A percentile compares a stretch with the other conserved stretches of the same genome.
Conservation (phyloP, 805 yeast species). For the Lachancea meyersii region DNA sequence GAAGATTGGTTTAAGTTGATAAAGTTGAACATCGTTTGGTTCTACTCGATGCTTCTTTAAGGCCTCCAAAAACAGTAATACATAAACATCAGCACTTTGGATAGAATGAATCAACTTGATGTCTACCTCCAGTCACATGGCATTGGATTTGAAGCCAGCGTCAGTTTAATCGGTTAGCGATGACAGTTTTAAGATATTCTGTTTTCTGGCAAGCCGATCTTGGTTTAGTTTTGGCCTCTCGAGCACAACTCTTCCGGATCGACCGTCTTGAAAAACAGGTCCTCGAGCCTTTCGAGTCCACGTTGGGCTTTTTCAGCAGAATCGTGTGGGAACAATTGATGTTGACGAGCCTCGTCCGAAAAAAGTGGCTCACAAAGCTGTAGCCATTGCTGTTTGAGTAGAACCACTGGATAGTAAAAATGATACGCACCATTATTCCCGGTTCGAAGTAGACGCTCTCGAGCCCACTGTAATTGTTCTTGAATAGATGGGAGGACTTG, state of each 20-base stretch:
- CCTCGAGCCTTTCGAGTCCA: slow-evolving; percentile 11
- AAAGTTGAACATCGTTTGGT: neutral
- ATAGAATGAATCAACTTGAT: neutral
- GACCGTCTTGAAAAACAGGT: neutral
- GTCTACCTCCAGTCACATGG: neutral
- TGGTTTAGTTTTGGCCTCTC: neutral
- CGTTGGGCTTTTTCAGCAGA: slow-evolving; percentile 11
- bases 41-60: neutral
- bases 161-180: neutral
- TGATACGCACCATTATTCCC: slow-evolving; percentile 19
- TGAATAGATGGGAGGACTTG: slow-evolving; percentile 17
- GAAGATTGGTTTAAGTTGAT: neutral
- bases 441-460: slow-evolving; percentile 11
- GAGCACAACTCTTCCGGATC: neutral
- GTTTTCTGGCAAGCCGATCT: no score
- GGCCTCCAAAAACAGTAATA: slow-evolving; percentile 5
- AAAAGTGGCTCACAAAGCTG: slow-evolving; percentile 12
- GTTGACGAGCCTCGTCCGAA: slow-evolving; percentile 2
- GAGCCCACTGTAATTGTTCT: slow-evolving; percentile 17
- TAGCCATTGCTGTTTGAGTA: slow-evolving; percentile 14
- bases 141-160: neutral
- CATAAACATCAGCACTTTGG: slow-evolving; percentile 4
- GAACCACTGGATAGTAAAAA: slow-evolving; percentile 15
- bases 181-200: neutral
- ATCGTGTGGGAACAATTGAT: slow-evolving; percentile 12